Evolutionary conservation across 2,329 filamentous ascomycete species (phyloP).

Genomic region (Beauveria brongniartii): DNA sequence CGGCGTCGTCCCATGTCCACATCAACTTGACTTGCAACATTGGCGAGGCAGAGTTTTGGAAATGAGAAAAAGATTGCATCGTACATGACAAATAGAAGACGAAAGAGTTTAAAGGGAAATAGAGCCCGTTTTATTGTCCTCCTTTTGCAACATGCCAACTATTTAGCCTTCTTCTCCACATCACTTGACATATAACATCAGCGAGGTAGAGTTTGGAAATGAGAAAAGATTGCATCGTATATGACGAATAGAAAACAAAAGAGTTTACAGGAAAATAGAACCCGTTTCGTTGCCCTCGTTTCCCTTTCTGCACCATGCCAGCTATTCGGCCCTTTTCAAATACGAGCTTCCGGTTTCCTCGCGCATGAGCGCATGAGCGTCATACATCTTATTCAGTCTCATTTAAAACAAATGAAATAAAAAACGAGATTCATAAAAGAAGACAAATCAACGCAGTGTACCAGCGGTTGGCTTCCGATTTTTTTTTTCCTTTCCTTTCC

Average conservation of each 20-base stretch:
- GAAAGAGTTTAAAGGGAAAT: constrained; percentile 34
- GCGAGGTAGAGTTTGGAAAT: not conserved
- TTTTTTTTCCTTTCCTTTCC: not conserved
- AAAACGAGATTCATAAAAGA: constrained; percentile 7
- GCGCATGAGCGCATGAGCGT: not conserved
- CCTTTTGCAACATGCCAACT: not conserved
- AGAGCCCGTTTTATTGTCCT: not conserved
- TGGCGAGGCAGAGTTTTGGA: not conserved
- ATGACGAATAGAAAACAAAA: constrained; percentile 18
- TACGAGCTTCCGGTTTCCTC: not conserved
- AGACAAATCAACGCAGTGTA: not conserved
- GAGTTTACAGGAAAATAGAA: constrained; percentile 30
- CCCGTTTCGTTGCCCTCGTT: not conserved
- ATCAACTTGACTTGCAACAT: constrained; percentile 15
- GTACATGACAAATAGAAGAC: constrained; percentile 7
- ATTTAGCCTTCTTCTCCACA: constrained; percentile 4
- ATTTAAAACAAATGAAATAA: constrained; percentile 6
- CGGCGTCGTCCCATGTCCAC: not conserved
- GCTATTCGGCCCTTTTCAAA: not conserved
- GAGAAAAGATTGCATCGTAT: constrained; percentile 10
- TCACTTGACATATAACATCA: constrained; percentile 11
- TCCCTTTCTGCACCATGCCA: not conserved
- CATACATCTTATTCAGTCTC: constrained; percentile 3
- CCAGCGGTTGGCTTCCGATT: not conserved
- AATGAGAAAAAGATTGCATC: constrained; percentile 12